phyloP scores from a whole-genome alignment of 129 eudicot species.

The Helianthus tuberosus region DNA sequence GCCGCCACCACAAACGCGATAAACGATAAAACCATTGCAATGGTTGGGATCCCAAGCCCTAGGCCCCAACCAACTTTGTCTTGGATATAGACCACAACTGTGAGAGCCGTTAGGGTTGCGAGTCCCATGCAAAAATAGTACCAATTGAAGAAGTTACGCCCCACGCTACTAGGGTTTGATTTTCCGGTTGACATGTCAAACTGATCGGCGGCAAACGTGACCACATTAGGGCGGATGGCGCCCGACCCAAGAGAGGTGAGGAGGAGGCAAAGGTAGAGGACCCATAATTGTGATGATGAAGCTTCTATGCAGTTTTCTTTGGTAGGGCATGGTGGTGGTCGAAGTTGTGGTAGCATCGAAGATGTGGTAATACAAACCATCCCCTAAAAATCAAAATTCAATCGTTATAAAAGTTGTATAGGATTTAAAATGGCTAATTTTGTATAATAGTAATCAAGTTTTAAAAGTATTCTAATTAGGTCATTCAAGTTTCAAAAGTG shows the following conservation, averaged over 20 bases:
- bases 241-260: conserved; percentile 79
- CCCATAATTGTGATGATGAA: conserved; percentile 63
- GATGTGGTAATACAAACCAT: conserved; percentile 74
- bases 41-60: conserved; percentile 89
- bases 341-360: conserved; percentile 69
- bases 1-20: conserved; percentile 62
- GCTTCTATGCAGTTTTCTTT: conserved; percentile 85
- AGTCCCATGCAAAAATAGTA: conserved; percentile 83
- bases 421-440: no score
- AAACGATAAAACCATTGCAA: conserved; percentile 69
- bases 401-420: background rate
- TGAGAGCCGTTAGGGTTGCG: conserved; percentile 75
- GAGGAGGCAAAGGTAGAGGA: conserved; percentile 71
- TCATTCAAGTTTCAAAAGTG: no score
- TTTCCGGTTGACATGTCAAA: conserved; percentile 76
- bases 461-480: no score
- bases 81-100: conserved; percentile 82
- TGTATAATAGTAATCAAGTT: no score
- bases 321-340: conserved; percentile 85
- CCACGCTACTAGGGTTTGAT: conserved; percentile 44
- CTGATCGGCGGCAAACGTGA: conserved; percentile 94
- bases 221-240: conserved; percentile 83
- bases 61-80: conserved; percentile 76
- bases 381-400: conserved; percentile 49
- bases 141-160: conserved; percentile 90